These are phyloP conservation scores for Schizochytrium sp. DNA, from an alignment of 108 stramenopile species.

Conservation along the genomic window DNA sequence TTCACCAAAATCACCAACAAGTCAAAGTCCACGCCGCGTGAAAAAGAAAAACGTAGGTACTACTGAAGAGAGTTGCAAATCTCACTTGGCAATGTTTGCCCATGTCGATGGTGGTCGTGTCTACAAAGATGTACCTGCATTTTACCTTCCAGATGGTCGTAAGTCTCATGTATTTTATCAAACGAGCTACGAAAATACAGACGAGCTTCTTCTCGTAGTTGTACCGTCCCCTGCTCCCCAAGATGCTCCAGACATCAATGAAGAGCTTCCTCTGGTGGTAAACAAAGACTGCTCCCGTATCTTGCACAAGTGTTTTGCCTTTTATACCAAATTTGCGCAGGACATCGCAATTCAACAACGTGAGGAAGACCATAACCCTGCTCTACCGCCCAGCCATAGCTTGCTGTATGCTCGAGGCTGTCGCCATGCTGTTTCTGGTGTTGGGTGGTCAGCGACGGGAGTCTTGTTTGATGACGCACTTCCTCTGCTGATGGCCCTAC, in stretches of 20 bases:
- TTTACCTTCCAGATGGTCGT: neutral
- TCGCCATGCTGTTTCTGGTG: neutral
- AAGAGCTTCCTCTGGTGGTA: neutral
- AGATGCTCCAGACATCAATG: neutral
- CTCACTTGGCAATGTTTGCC: constrained; percentile 3
- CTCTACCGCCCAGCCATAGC: neutral
- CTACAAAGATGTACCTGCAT: constrained; percentile 9
- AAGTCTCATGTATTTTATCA: neutral
- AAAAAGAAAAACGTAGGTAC: neutral
- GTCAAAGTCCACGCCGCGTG: neutral
- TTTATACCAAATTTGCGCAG: neutral
- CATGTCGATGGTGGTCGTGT: constrained; percentile 37
- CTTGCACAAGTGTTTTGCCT: neutral
- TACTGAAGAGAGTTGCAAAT: neutral
- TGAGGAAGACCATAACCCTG: neutral
- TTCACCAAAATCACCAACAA: too few species aligned
- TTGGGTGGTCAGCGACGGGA: neutral
- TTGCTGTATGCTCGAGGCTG: neutral
- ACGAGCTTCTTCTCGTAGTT: neutral
- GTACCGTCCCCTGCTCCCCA: neutral
- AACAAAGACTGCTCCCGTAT: neutral
- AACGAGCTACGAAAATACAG: neutral
- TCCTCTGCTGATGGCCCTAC: constrained; percentile 15
- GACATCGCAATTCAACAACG: neutral
- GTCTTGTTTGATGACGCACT: constrained; percentile 28